Percentiles rank a stretch among this genome's conserved stretches.
Evolutionary conservation across 768 basidiomycete genomes (phyloP).

Genomic region (Boletus rubropictus): DNA sequence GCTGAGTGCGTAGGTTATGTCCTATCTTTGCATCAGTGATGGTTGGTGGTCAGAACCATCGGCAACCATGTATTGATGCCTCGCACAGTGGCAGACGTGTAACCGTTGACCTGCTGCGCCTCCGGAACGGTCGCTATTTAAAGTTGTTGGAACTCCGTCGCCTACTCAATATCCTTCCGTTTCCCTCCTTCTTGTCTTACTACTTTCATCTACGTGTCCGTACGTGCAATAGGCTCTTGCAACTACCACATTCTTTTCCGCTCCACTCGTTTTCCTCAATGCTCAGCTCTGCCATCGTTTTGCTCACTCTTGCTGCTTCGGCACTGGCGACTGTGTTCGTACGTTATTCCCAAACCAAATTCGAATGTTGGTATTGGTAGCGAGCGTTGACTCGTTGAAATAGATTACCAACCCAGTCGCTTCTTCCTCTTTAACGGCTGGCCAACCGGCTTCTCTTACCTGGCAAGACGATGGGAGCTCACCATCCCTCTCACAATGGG

Average conservation of each 20-base stretch:
- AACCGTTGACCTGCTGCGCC: not conserved
- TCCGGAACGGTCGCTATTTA: not conserved
- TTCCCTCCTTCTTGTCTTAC: not conserved
- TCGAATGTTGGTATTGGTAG: not conserved
- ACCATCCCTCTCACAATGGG: slow-evolving; percentile 50
- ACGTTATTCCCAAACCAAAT: slow-evolving; percentile 20
- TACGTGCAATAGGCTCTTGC: slow-evolving; percentile 4
- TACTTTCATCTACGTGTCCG: not conserved
- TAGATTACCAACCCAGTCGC: slow-evolving; percentile 57
- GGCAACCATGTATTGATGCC: too few relatives aligned
- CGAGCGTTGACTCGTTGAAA: slow-evolving; percentile 1
- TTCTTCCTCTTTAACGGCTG: slow-evolving; percentile 42
- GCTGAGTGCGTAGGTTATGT: slow-evolving; percentile 10
- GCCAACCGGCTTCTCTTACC: slow-evolving; percentile 41
- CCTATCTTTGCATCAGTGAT: too few relatives aligned
- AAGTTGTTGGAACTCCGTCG: slow-evolving; percentile 32
- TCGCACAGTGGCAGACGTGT: not conserved
- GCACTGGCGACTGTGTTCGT: slow-evolving; percentile 56
- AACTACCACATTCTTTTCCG: slow-evolving; percentile 20
- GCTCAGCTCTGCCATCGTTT: slow-evolving; percentile 45
- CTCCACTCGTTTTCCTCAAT: slow-evolving; percentile 26
- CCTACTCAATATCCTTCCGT: slow-evolving; percentile 1
- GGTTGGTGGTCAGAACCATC: too few relatives aligned
- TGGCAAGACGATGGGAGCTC: slow-evolving; percentile 54
- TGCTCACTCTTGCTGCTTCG: slow-evolving; percentile 48